A percentile compares a stretch with the other conserved stretches of the same genome.
phyloP scores from a whole-genome alignment of 305 asterid species.

The Lippia alba region DNA sequence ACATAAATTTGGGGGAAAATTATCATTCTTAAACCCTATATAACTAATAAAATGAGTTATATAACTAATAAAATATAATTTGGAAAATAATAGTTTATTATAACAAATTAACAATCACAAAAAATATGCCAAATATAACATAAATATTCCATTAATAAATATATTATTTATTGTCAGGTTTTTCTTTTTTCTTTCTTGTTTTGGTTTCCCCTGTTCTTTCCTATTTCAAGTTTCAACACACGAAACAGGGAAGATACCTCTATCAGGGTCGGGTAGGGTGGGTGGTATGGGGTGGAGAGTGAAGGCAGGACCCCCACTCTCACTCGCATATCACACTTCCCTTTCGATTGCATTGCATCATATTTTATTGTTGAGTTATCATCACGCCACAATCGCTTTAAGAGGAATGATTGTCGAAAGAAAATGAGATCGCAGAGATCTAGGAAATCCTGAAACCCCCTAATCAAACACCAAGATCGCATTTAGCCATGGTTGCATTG shows the following conservation, averaged over 20 bases:
- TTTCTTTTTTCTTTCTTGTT: too few relatives aligned
- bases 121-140: too few relatives aligned
- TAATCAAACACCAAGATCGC: constrained; percentile 52
- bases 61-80: too few relatives aligned
- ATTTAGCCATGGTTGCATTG: constrained; percentile 92
- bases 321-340: constrained; percentile 39
- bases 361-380: not conserved
- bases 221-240: not conserved
- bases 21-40: too few relatives aligned
- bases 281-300: not conserved
- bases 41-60: too few relatives aligned
- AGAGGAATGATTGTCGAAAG: constrained; percentile 7
- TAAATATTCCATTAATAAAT: too few relatives aligned
- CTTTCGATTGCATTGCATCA: constrained; percentile 31
- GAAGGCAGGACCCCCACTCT: not conserved
- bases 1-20: too few relatives aligned
- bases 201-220: not conserved
- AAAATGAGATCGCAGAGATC: constrained; percentile 65
- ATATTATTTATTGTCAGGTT: too few relatives aligned
- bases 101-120: too few relatives aligned
- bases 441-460: constrained; percentile 74
- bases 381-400: not conserved
- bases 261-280: not conserved
- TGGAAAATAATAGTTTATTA: too few relatives aligned
- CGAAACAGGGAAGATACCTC: constrained; percentile 2